A percentile compares a stretch with the other conserved stretches of the same genome.
phyloP scores from a whole-genome alignment of 768 basidiomycete genomes.

The Pleurotus tuoliensis region DNA sequence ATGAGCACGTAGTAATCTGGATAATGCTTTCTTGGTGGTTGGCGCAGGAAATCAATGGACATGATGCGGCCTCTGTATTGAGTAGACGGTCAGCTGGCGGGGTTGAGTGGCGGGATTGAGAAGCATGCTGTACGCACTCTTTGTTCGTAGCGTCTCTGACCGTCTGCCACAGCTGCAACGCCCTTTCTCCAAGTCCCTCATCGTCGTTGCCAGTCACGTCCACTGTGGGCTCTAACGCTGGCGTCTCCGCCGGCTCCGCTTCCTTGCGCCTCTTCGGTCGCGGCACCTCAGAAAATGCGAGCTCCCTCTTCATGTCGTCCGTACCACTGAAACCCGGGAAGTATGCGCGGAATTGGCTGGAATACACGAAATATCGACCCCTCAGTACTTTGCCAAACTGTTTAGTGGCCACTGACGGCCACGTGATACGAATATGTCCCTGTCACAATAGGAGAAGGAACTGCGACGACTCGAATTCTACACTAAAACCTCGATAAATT shows the following conservation, averaged over 20 bases:
- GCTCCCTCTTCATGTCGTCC: constrained; percentile 45
- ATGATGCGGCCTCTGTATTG: constrained; percentile 57
- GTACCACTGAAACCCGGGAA: constrained; percentile 18
- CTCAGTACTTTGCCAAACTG: background rate
- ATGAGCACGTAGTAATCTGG: constrained; percentile 87
- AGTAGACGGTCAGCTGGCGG: constrained; percentile 22
- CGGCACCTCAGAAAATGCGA: constrained; percentile 37
- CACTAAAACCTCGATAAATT: background rate
- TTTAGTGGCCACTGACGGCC: background rate
- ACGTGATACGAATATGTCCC: background rate
- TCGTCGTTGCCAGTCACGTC: constrained; percentile 4
- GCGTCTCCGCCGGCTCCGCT: constrained; percentile 2
- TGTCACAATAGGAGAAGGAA: background rate
- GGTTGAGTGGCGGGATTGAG: constrained; percentile 29
- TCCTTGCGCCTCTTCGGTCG: constrained; percentile 52
- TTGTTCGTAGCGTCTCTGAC: constrained; percentile 82
- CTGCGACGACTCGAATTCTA: no score
- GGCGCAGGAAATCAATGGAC: constrained; percentile 61
- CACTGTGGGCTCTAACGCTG: constrained; percentile 2
- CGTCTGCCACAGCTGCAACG: constrained; percentile 69
- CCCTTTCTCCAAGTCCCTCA: constrained; percentile 53
- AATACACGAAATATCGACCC: background rate
- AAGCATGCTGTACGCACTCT: constrained; percentile 69
- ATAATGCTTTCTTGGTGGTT: constrained; percentile 69
- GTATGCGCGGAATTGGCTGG: background rate